Evolutionary conservation across 257 asterid species (phyloP), one percentile per base, ranked within the genome.

Genomic region (Nicotiana knightiana): DNA sequence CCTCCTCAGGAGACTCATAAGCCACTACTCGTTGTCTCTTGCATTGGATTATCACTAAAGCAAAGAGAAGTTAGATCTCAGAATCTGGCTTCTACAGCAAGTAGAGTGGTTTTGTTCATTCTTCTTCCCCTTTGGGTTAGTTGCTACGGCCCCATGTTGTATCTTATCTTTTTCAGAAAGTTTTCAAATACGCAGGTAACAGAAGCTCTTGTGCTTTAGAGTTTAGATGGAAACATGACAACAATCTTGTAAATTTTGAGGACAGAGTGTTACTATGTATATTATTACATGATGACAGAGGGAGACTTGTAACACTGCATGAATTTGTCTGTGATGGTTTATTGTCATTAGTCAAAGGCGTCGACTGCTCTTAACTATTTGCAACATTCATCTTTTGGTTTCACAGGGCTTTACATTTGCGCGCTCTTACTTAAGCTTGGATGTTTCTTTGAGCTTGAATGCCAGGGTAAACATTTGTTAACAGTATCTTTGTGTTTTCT

Each of bases 391-490:
- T 28, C 32, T 28, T 28, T 28, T 2, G 32, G 32, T 28, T 28
- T 28, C 32, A 28, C 2, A 2, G 32, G 32, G 32, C 32, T 2
- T 28, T 28, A 28, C 32, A 28, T 30, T 30, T 30, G 33, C 33
- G 33, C 33, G 33, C 33, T 30, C 35, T 32, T 32, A 32, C 35
- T 32, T 32, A 32, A 32, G 35, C 35, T 70, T 76, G 99, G 99
- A 82, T 92, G 97, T 92, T 96, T 93, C 88, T 92, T 96, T 87
- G 99, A 96, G 94, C 97, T 96, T 3, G 99, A 96, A 88, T 94
- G 98, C 89, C 98, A 94, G 84, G 99, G 99, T 93, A 88, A 66
- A 26, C 51, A 54, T 59, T 86, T 82, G 48, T 67, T 33, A 73
- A 48, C 62, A 13, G 48, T 73, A 24, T 82, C n/a, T 80, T 21